phyloP scores from a whole-genome alignment of 2,329 filamentous ascomycete species.

The Alternaria gansuensis region DNA sequence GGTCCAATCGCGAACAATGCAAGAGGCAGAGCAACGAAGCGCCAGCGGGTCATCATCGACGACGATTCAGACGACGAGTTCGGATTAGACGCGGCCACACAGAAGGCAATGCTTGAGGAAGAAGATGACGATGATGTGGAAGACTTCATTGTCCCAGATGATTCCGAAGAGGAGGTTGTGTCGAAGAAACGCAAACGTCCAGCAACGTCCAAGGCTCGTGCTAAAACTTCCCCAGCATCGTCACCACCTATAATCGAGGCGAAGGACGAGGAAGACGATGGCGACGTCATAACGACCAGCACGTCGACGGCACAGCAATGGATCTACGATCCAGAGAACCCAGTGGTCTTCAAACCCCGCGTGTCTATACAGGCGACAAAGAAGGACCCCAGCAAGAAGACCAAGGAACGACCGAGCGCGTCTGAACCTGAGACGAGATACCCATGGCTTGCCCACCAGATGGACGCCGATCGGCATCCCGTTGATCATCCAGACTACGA shows the following conservation, averaged over 20 bases:
- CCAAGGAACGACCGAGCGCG: conserved; percentile 73
- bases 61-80: conserved; percentile 73
- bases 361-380: conserved; percentile 45
- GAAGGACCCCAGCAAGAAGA: conserved; percentile 42
- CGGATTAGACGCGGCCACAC: conserved; percentile 65
- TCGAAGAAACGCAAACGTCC: conserved; percentile 76
- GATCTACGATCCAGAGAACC: conserved; percentile 73
- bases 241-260: conserved; percentile 50
- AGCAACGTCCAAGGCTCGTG: conserved; percentile 69
- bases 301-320: conserved; percentile 83
- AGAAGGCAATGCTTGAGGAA: conserved; percentile 64
- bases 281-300: conserved; percentile 63
- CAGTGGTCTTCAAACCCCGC: conserved; percentile 61
- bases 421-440: conserved; percentile 88
- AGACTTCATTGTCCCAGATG: conserved; percentile 87
- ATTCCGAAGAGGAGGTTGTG: conserved; percentile 73
- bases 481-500: conserved; percentile 88
- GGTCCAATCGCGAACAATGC: conserved; percentile 60
- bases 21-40: conserved; percentile 61
- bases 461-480: conserved; percentile 83
- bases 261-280: conserved; percentile 62
- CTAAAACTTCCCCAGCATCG: conserved; percentile 60
- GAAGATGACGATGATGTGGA: conserved; percentile 81
- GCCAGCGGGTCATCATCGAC: conserved; percentile 70
- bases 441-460: conserved; percentile 85